Percentiles rank a stretch among this genome's conserved stretches.
These are phyloP conservation scores for Phaseolus lunatus DNA, from an alignment of 306 rosid genomes.

Conservation along the genomic window DNA sequence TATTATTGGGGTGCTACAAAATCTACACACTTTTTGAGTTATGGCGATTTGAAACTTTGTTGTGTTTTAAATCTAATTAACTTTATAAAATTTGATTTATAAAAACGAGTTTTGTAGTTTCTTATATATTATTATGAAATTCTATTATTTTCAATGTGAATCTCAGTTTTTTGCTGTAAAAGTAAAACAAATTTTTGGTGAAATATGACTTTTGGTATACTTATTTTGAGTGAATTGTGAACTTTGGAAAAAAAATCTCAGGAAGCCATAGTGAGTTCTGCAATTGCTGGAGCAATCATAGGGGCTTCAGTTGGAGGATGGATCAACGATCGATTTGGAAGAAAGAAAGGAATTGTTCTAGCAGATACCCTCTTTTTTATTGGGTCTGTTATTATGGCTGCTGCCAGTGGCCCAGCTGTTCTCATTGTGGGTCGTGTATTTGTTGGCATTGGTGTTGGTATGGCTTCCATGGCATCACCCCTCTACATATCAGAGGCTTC, in stretches of 20 bases:
- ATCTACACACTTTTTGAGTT: neutral
- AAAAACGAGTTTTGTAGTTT: no score
- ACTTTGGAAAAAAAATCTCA: conserved; percentile 36
- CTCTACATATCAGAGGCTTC: conserved; percentile 77
- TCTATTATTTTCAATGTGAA: no score
- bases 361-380: conserved; percentile 62
- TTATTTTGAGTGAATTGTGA: conserved; percentile 9
- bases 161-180: neutral
- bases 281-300: conserved; percentile 72
- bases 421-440: conserved; percentile 60
- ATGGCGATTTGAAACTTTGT: no score
- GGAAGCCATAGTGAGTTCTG: conserved; percentile 73
- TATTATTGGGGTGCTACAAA: conserved; percentile 16
- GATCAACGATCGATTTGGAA: conserved; percentile 64
- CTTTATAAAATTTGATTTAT: no score
- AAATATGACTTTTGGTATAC: neutral
- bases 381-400: conserved; percentile 64
- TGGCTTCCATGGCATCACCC: conserved; percentile 80
- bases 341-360: conserved; percentile 50
- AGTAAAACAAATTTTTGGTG: neutral
- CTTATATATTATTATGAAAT: no score
- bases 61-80: no score
- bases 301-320: conserved; percentile 77
- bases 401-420: conserved; percentile 47
- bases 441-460: conserved; percentile 73